Base-by-base conservation (phyloP, 148 eudicot genomes). In the Beta vulgaris region DNA sequence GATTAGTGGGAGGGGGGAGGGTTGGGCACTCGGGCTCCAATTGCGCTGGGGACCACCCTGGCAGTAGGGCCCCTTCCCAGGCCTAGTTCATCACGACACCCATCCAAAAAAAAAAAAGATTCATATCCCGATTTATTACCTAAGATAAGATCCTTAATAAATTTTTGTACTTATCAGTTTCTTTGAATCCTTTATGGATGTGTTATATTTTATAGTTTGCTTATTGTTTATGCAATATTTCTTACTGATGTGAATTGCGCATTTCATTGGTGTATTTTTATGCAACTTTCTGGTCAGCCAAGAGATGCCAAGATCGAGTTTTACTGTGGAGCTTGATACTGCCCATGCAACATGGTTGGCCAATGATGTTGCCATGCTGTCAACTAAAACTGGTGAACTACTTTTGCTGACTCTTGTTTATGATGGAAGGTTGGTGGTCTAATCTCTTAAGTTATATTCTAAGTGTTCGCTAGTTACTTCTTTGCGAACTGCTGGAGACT, bases 291-390 rank as follows among this genome's bases (percentile, higher is more conserved):
- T 46, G 72, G 74, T 60, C 88, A 95, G 99, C 83, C 99, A 81
- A 80, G 99, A 89, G 80, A 86, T 90, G 90, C 85, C 87, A 59
- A 85, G 96, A 81, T 87, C 92, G 73, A 89, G 83, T 82, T 90
- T 95, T 66, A 84, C 53, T 63, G 91, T 88, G 80, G 99, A 95
- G 88, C 96, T 95, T 80, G 99, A 95, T 79, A 93, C 96, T 71
- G 96, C 97, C 43, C 88, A 86, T 89, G 97, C 97, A 75, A 91
- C 93, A 69, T 95, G 99, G 99, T 81, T 95, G 81, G 88, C 91
- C 23, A 88, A 89, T 82, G 99, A 95, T 76, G 99, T 92, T 77
- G 93, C 90, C 44, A 78, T 95, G 89, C 86, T 95, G 66, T 95
- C 99, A 69, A 87, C 96, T 63, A 95, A 92, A 88, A 83, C 90